Conservation (phyloP, 306 rosid species). For the Glycine tomentella region DNA sequence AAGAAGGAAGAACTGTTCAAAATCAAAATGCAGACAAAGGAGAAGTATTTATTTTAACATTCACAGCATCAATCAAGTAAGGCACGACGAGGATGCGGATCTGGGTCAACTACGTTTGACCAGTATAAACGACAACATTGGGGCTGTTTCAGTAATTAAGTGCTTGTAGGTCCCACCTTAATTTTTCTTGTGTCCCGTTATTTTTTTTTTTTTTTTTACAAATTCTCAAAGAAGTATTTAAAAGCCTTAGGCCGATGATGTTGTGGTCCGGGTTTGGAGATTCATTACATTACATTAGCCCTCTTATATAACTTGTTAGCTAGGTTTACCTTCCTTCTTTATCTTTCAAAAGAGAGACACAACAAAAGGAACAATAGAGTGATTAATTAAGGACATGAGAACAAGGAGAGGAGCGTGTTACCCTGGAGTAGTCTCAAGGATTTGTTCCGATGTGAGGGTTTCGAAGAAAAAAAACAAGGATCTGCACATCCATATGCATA, state of each 20-base stretch:
- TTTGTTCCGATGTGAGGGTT: constrained; percentile 33
- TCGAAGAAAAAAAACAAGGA: constrained; percentile 55
- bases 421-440: constrained; percentile 30
- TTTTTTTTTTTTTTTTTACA: background rate
- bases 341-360: constrained; percentile 40
- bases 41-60: constrained; percentile 45
- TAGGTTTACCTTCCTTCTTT: constrained; percentile 2
- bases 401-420: constrained; percentile 85
- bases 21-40: constrained; percentile 56
- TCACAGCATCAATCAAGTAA: constrained; percentile 40
- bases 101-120: constrained; percentile 79
- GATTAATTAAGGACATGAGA: constrained; percentile 63
- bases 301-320: constrained; percentile 47
- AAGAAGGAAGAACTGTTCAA: constrained; percentile 3
- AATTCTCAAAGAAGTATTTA: background rate
- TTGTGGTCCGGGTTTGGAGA: constrained; percentile 47
- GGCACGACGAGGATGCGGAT: constrained; percentile 55
- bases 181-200: constrained; percentile 26
- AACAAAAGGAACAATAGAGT: background rate
- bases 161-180: constrained; percentile 27
- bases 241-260: constrained; percentile 58
- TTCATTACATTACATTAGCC: constrained; percentile 11
- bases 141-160: constrained; percentile 53
- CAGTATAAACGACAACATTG: constrained; percentile 45
- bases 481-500: background rate